These are phyloP conservation scores for Gamsiella multidivaricata DNA, from an alignment of 192 early-diverging fungal species.

Conservation along the genomic window DNA sequence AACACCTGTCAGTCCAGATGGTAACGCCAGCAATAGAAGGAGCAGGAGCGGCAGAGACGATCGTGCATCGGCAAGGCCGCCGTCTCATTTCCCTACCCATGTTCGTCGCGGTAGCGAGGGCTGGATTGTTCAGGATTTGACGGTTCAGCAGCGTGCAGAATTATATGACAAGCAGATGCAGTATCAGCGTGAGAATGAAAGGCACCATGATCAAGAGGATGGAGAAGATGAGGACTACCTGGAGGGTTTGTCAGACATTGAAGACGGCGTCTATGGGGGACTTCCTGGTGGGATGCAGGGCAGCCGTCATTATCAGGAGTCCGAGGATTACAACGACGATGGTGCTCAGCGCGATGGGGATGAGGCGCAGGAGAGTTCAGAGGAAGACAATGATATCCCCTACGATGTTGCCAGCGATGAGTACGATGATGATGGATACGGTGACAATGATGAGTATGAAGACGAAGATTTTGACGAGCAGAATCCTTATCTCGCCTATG, in stretches of 20 bases:
- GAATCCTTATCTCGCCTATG: slow-evolving; percentile 39
- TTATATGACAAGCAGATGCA: slow-evolving; percentile 58
- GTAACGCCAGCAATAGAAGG: not conserved
- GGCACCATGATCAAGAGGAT: slow-evolving; percentile 24
- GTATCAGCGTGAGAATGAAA: slow-evolving; percentile 48
- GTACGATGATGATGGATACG: slow-evolving; percentile 46
- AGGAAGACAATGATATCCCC: slow-evolving; percentile 25
- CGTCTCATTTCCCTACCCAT: slow-evolving; percentile 37
- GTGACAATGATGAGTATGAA: slow-evolving; percentile 4
- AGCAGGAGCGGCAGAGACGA: not conserved
- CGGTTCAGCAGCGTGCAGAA: slow-evolving; percentile 47
- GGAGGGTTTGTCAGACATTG: slow-evolving; percentile 50
- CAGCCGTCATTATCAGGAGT: slow-evolving; percentile 1
- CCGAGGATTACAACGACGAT: slow-evolving; percentile 5
- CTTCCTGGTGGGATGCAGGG: slow-evolving; percentile 49
- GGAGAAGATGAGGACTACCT: slow-evolving; percentile 30
- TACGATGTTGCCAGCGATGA: slow-evolving; percentile 50
- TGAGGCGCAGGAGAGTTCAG: not conserved
- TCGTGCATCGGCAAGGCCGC: not conserved
- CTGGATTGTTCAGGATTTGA: slow-evolving; percentile 54
- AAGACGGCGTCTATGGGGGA: slow-evolving; percentile 12
- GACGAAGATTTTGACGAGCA: slow-evolving; percentile 32
- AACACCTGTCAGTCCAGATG: slow-evolving; percentile 1
- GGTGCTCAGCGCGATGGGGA: not conserved
- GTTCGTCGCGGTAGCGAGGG: slow-evolving; percentile 53